A percentile compares a stretch with the other conserved stretches of the same genome.
Evolutionary conservation across 257 asterid species (phyloP).

Genomic region (Datura wrightii): DNA sequence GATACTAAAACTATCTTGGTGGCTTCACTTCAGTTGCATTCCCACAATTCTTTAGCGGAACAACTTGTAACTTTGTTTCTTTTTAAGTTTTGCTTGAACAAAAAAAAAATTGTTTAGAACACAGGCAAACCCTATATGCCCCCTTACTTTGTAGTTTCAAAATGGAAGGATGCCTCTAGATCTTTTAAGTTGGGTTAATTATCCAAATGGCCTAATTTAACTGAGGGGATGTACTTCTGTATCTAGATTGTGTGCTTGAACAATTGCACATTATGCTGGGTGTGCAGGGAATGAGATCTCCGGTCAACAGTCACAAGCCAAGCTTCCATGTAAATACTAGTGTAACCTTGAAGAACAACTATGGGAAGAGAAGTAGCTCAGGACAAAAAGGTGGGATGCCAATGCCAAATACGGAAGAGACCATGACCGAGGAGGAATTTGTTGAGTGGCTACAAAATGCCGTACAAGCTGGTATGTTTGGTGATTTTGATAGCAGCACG

Average conservation of each 20-base stretch:
- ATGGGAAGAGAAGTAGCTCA: slow-evolving; percentile 56
- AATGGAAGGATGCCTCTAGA: slow-evolving; percentile 30
- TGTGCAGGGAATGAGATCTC: slow-evolving; percentile 88
- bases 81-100: not conserved
- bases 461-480: slow-evolving; percentile 71
- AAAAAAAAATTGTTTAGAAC: slow-evolving; percentile 12
- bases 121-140: not conserved
- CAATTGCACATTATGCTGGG: slow-evolving; percentile 17
- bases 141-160: not conserved
- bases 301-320: slow-evolving; percentile 86
- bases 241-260: slow-evolving; percentile 19
- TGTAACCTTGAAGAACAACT: slow-evolving; percentile 58
- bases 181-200: slow-evolving; percentile 17
- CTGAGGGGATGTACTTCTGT: not conserved
- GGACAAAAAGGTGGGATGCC: slow-evolving; percentile 69
- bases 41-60: not conserved
- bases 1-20: not conserved
- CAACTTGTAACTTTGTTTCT: not conserved
- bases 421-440: slow-evolving; percentile 88
- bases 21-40: not conserved
- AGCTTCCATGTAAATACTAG: slow-evolving; percentile 87
- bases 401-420: slow-evolving; percentile 64
- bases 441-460: slow-evolving; percentile 88
- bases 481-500: slow-evolving; percentile 48
- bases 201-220: not conserved